Evolutionary conservation across 1,284 basidiomycete species (phyloP).

Genomic region (Porphyrellus sp.): DNA sequence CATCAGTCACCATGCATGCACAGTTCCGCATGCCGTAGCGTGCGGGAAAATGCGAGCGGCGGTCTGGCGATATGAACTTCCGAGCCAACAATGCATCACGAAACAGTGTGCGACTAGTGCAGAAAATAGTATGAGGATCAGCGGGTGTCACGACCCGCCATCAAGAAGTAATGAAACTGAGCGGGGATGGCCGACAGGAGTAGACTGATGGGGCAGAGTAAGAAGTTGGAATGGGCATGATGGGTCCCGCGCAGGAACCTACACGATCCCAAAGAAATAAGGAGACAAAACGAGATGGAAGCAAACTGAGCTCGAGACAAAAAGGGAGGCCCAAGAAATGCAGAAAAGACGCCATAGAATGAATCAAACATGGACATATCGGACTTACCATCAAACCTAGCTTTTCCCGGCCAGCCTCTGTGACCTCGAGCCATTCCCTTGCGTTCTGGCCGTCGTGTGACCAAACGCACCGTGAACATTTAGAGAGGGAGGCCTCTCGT

Average conservation of each 20-base stretch:
- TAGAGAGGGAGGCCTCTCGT: constrained; percentile 10
- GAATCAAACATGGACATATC: constrained; percentile 10
- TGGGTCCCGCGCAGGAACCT: constrained; percentile 7
- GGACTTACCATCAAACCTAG: constrained; percentile 29
- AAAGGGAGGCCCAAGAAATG: background rate
- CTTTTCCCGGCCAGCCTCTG: constrained; percentile 41
- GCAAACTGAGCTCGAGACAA: background rate
- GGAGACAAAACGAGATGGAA: constrained; percentile 11
- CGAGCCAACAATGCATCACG: constrained; percentile 7
- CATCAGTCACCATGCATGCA: constrained; percentile 33
- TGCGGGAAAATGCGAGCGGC: constrained; percentile 26
- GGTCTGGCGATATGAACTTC: constrained; percentile 16
- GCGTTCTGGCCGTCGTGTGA: constrained; percentile 39
- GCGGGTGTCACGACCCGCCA: constrained; percentile 14
- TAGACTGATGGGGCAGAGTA: constrained; percentile 5
- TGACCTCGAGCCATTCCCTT: constrained; percentile 46
- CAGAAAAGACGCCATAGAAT: constrained; percentile 1
- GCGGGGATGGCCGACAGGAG: constrained; percentile 8
- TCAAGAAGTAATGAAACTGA: constrained; percentile 11
- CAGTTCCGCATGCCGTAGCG: constrained; percentile 28
- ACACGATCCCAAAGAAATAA: constrained; percentile 12
- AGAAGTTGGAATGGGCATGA: constrained; percentile 7
- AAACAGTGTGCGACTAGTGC: constrained; percentile 7
- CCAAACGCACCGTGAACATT: constrained; percentile 23
- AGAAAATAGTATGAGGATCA: constrained; percentile 6